Percentiles rank a stretch among this genome's conserved stretches.
phyloP scores from a whole-genome alignment of 768 basidiomycete species.

The Lentinula sp. region DNA sequence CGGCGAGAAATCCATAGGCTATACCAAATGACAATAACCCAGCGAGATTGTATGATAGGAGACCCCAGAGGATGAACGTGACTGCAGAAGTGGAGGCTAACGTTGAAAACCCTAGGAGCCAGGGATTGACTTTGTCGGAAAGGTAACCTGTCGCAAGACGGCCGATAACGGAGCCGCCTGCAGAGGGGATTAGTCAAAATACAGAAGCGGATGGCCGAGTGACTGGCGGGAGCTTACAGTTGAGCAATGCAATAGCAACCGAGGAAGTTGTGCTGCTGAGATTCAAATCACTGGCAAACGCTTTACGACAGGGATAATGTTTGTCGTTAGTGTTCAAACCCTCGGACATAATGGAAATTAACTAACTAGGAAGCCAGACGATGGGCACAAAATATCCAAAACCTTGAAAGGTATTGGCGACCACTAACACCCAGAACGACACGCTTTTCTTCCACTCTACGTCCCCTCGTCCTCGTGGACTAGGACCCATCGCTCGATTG shows the following conservation, averaged over 20 bases:
- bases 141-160: slow-evolving; percentile 18
- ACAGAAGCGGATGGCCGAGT: too few relatives aligned
- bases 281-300: slow-evolving; percentile 16
- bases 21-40: slow-evolving; percentile 21
- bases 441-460: slow-evolving; percentile 14
- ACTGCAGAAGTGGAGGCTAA: slow-evolving; percentile 15
- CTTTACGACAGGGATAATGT: slow-evolving; percentile 5
- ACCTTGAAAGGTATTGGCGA: slow-evolving; percentile 18
- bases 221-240: slow-evolving; percentile 10
- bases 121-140: slow-evolving; percentile 18
- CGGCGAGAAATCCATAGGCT: slow-evolving; percentile 22
- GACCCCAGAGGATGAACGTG: slow-evolving; percentile 26
- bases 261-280: slow-evolving; percentile 11
- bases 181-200: not conserved
- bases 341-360: not conserved
- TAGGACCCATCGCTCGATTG: slow-evolving; percentile 14
- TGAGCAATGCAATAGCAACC: slow-evolving; percentile 15
- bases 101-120: slow-evolving; percentile 15
- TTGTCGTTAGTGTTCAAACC: not conserved
- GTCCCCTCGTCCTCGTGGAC: slow-evolving; percentile 7
- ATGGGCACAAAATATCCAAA: slow-evolving; percentile 21
- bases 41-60: slow-evolving; percentile 15
- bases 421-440: slow-evolving; percentile 18
- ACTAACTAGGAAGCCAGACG: slow-evolving; percentile 20
- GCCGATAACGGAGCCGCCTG: slow-evolving; percentile 15